Evolutionary conservation across 2,329 filamentous ascomycete genomes (phyloP).

Genomic region (Biscogniauxia marginata): DNA sequence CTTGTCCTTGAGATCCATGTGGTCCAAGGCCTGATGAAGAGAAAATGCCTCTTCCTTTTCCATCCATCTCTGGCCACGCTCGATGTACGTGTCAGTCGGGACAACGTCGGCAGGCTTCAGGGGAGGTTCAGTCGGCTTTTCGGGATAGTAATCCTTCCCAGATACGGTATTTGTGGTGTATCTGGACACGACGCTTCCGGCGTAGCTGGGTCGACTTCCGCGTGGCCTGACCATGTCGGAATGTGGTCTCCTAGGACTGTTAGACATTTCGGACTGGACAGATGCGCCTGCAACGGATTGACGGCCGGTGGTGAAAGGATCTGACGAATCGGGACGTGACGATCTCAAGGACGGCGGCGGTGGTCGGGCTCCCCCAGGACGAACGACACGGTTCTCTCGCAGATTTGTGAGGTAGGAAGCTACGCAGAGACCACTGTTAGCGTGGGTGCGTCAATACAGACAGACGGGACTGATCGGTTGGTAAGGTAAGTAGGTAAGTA

Average conservation of each 20-base stretch:
- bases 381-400: conserved; percentile 63
- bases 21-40: conserved; percentile 69
- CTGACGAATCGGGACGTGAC: conserved; percentile 30
- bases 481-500: neutral
- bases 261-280: conserved; percentile 33
- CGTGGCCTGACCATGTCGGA: conserved; percentile 32
- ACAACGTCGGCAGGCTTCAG: conserved; percentile 61
- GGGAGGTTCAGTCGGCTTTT: conserved; percentile 38
- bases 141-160: conserved; percentile 54
- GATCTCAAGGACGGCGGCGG: conserved; percentile 41
- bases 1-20: conserved; percentile 59
- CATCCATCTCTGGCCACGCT: conserved; percentile 74
- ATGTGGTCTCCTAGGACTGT: conserved; percentile 33
- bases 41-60: conserved; percentile 75
- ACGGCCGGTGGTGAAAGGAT: conserved; percentile 26
- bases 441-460: conserved; percentile 1
- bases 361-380: conserved; percentile 71
- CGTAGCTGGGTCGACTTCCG: conserved; percentile 41
- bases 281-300: conserved; percentile 31
- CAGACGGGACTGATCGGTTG: neutral
- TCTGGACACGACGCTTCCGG: conserved; percentile 49
- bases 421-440: conserved; percentile 33
- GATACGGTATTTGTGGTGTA: conserved; percentile 46
- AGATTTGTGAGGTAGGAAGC: conserved; percentile 70
- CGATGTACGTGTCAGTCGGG: conserved; percentile 67